A percentile compares a stretch with the other conserved stretches of the same genome.
Evolutionary conservation across 768 basidiomycete species (phyloP).

Genomic region (Fistulinella prunicolor): DNA sequence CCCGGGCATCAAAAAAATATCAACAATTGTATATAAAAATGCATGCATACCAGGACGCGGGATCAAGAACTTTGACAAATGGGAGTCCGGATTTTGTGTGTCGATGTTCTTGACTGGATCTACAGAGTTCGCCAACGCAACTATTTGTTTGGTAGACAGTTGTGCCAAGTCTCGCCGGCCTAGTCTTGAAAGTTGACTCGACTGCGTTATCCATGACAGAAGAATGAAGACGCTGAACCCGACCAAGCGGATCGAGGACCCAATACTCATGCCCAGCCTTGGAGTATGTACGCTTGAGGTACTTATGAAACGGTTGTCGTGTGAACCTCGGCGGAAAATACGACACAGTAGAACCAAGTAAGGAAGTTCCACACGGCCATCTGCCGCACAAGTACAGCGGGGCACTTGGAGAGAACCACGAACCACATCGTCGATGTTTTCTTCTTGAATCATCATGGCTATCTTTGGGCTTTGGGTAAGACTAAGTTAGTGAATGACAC

Average conservation of each 20-base stretch:
- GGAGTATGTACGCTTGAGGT: too few species aligned
- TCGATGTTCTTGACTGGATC: constrained; percentile 72
- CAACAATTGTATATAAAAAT: not conserved
- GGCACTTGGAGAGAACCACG: too few species aligned
- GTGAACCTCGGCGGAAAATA: too few species aligned
- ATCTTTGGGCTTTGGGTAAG: constrained; percentile 81
- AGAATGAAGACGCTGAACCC: constrained; percentile 12
- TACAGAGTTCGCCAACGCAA: constrained; percentile 46
- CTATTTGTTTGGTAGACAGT: constrained; percentile 52
- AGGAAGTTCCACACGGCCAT: too few species aligned
- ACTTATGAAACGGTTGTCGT: too few species aligned
- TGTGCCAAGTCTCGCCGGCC: constrained; percentile 37
- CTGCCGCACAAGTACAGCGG: too few species aligned
- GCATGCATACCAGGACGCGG: constrained; percentile 68
- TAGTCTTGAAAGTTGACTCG: constrained; percentile 31
- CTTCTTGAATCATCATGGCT: constrained; percentile 48
- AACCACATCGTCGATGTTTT: too few species aligned
- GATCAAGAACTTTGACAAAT: constrained; percentile 81
- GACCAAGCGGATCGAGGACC: not conserved
- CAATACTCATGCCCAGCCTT: too few species aligned
- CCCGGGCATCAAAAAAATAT: constrained; percentile 1
- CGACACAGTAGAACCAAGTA: too few species aligned
- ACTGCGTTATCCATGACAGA: constrained; percentile 22
- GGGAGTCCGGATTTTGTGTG: constrained; percentile 59
- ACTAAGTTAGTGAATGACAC: constrained; percentile 3